Conservation (phyloP, 805 yeast genomes). For the Teunomyces cretensis region DNA sequence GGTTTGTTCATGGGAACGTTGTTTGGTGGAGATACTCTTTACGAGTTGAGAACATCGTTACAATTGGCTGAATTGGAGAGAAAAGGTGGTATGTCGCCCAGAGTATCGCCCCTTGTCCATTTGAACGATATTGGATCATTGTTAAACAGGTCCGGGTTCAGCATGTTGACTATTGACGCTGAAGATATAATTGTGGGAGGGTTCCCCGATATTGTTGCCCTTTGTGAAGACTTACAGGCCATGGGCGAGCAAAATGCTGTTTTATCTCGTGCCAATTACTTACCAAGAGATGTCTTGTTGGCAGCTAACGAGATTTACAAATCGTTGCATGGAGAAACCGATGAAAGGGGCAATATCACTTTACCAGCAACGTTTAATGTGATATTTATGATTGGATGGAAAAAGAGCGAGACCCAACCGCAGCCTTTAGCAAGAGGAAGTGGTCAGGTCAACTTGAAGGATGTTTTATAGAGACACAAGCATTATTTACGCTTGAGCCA, state of each 20-base stretch:
- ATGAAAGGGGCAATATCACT: constrained; percentile 40
- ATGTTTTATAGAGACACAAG: constrained; percentile 38
- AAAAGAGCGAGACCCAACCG: constrained; percentile 66
- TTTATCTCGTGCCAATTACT: constrained; percentile 41
- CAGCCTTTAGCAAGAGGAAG: constrained; percentile 72
- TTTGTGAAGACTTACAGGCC: constrained; percentile 68
- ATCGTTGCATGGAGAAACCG: constrained; percentile 66
- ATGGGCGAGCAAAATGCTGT: constrained; percentile 87
- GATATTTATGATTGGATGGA: constrained; percentile 89
- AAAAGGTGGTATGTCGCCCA: constrained; percentile 74
- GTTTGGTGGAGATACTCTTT: constrained; percentile 84
- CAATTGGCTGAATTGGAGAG: constrained; percentile 84
- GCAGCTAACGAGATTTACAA: constrained; percentile 77
- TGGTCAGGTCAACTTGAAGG: constrained; percentile 67
- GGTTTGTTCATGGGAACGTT: constrained; percentile 80
- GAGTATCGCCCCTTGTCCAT: constrained; percentile 79
- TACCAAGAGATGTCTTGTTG: constrained; percentile 60
- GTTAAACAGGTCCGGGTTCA: constrained; percentile 73
- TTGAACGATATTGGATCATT: constrained; percentile 73
- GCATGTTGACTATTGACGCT: constrained; percentile 77
- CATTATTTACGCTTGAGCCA: too few relatives aligned
- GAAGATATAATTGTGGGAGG: constrained; percentile 77
- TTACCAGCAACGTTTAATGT: constrained; percentile 82
- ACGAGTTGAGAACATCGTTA: constrained; percentile 73
- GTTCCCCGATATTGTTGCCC: constrained; percentile 67